Evolutionary conservation across 2,329 filamentous ascomycete genomes (phyloP), one percentile per base, ranked within the genome.

Genomic region (Fusarium avenaceum): DNA sequence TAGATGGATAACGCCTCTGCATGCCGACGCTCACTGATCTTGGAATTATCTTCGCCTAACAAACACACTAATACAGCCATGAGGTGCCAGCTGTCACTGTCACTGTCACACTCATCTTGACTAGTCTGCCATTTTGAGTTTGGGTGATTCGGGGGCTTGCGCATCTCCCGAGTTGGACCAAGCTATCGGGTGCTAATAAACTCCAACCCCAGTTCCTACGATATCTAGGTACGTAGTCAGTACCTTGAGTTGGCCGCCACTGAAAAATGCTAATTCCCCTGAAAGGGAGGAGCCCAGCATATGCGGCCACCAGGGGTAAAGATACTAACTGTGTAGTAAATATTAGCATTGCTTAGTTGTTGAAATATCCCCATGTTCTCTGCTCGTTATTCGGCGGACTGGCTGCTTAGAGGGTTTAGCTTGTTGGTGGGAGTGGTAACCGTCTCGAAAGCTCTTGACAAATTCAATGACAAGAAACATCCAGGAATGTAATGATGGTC

Each of bases 131-230:
- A 33, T 22, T 67, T 63, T 53, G 26, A 64, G 63, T 51, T 63
- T 61, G 50, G 54, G 39, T 51, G 33, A 47, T 53, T 33, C 32
- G 59, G 53, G 42, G 60, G 64, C 63, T 70, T 70, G 63, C 63
- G 33, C 67, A 71, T 69, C 67, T 65, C 67, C 67, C 67, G 52
- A 62, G 44, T 35, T 45, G 45, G 35, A 67, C 53, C 65, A 52
- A 60, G 49, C 46, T 43, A 49, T 66, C 52, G 67, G 67, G 63
- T 59, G 59, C 55, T 43, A 43, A 45, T 54, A 40, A 53, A 52
- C 30, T 40, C 45, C 38, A 53, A 58, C 57, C 42, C 60, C 53
- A 65, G 50, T 65, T 58, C 55, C 59, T 33, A 43, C 48, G 30
- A 45, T n/a, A 7, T n/a, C 6, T 17, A 26, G 7, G 26, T 9